These are phyloP conservation scores for Coemansia sp. DNA, from an alignment of 192 early-diverging fungal genomes.

Conservation along the genomic window DNA sequence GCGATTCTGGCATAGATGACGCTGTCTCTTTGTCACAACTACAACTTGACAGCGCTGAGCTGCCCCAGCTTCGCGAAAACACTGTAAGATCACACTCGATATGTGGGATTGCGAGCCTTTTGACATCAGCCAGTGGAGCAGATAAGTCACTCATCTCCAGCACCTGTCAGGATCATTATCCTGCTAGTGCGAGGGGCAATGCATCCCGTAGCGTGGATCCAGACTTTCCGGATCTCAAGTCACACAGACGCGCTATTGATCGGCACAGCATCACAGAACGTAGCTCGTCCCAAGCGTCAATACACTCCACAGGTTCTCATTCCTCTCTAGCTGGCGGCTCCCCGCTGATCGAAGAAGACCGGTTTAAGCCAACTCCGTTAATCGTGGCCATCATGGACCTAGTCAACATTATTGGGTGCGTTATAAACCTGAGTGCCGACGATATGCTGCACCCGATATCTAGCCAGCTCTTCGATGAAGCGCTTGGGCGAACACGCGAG, in stretches of 20 bases:
- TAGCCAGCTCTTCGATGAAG: slow-evolving; percentile 19
- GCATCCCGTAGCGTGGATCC: too few relatives aligned
- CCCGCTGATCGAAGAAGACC: slow-evolving; percentile 46
- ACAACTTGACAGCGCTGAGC: background rate
- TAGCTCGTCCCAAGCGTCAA: slow-evolving; percentile 26
- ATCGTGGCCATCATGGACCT: slow-evolving; percentile 39
- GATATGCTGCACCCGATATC: slow-evolving; percentile 45
- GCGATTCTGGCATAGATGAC: too few relatives aligned
- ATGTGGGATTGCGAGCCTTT: slow-evolving; percentile 23
- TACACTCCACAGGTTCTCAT: slow-evolving; percentile 23
- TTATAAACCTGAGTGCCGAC: slow-evolving; percentile 18
- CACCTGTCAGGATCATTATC: background rate
- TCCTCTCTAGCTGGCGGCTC: slow-evolving; percentile 19
- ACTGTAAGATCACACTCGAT: slow-evolving; percentile 20
- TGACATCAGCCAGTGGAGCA: slow-evolving; percentile 10
- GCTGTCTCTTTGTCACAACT: background rate
- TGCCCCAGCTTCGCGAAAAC: background rate
- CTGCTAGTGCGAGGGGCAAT: too few relatives aligned
- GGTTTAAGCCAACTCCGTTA: slow-evolving; percentile 48
- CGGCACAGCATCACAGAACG: slow-evolving; percentile 9
- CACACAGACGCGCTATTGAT: slow-evolving; percentile 2
- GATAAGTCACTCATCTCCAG: background rate
- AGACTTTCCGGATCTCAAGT: background rate
- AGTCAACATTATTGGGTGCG: slow-evolving; percentile 36
- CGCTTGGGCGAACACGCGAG: slow-evolving; percentile 3